phyloP scores from a whole-genome alignment of 1,284 basidiomycete species.

The Ustilago lituana region DNA sequence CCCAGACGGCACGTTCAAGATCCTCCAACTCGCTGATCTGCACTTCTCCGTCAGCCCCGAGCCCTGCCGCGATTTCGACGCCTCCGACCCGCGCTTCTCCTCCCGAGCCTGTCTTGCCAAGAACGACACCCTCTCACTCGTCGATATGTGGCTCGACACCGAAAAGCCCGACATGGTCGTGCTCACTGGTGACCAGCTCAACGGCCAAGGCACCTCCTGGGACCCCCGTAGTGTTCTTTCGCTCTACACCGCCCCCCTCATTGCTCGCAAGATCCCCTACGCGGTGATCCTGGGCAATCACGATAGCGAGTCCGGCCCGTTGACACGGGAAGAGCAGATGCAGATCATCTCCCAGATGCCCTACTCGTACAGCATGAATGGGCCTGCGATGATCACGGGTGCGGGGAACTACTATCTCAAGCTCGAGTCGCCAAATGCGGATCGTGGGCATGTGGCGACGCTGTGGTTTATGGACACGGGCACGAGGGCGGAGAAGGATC shows the following conservation, averaged over 20 bases:
- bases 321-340: conserved; percentile 71
- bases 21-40: conserved; percentile 63
- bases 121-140: conserved; percentile 49
- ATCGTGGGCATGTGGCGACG: conserved; percentile 82
- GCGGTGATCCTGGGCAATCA: conserved; percentile 90
- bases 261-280: conserved; percentile 83
- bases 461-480: conserved; percentile 94
- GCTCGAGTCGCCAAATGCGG: conserved; percentile 22
- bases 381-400: conserved; percentile 77
- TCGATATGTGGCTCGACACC: conserved; percentile 70
- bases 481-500: conserved; percentile 61
- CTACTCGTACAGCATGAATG: conserved; percentile 81
- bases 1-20: conserved; percentile 59
- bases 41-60: conserved; percentile 59
- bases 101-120: conserved; percentile 39
- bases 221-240: conserved; percentile 84
- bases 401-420: conserved; percentile 30
- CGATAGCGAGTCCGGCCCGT: conserved; percentile 54
- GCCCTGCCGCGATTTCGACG: conserved; percentile 52
- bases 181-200: conserved; percentile 67
- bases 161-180: conserved; percentile 91
- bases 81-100: conserved; percentile 22
- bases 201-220: conserved; percentile 81
- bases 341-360: conserved; percentile 78
- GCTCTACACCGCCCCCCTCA: conserved; percentile 83